These are phyloP conservation scores for Tulasnella sp. DNA, from an alignment of 768 basidiomycete genomes.

Conservation along the genomic window DNA sequence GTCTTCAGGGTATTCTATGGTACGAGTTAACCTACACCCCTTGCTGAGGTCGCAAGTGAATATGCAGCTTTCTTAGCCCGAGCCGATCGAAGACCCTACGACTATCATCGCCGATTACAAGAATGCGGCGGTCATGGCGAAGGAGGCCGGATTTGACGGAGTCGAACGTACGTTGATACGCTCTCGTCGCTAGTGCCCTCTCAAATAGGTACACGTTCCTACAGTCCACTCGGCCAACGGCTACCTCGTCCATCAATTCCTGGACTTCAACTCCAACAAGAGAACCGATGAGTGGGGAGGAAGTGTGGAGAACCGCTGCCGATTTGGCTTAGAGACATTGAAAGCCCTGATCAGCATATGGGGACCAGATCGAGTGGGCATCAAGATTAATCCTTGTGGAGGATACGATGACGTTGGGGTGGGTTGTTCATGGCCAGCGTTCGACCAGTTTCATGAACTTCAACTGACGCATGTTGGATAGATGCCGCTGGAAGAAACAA, in stretches of 20 bases:
- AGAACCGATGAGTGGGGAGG: conserved; percentile 55
- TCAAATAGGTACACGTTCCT: neutral
- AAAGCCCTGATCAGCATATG: conserved; percentile 48
- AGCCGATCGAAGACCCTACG: conserved; percentile 49
- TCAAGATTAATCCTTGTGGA: conserved; percentile 53
- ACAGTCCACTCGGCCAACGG: conserved; percentile 43
- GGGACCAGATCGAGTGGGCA: conserved; percentile 50
- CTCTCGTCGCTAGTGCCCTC: neutral
- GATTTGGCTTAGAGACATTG: conserved; percentile 49
- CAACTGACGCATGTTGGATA: conserved; percentile 36
- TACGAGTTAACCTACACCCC: neutral
- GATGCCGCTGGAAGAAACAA: conserved; percentile 52
- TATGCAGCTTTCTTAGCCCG: conserved; percentile 39
- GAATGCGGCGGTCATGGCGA: conserved; percentile 54
- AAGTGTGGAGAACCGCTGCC: conserved; percentile 48
- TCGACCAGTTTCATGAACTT: neutral
- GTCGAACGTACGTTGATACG: conserved; percentile 48
- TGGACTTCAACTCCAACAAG: conserved; percentile 45
- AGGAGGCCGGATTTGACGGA: conserved; percentile 61
- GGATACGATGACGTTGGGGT: conserved; percentile 52
- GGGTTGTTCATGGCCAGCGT: conserved; percentile 40
- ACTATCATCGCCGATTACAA: conserved; percentile 49
- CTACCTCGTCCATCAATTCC: conserved; percentile 49
- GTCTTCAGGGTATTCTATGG: conserved; percentile 8
- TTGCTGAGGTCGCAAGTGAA: neutral